Base-by-base conservation (phyloP, 495 filamentous ascomycete species). In the Glarea lozoyensis region DNA sequence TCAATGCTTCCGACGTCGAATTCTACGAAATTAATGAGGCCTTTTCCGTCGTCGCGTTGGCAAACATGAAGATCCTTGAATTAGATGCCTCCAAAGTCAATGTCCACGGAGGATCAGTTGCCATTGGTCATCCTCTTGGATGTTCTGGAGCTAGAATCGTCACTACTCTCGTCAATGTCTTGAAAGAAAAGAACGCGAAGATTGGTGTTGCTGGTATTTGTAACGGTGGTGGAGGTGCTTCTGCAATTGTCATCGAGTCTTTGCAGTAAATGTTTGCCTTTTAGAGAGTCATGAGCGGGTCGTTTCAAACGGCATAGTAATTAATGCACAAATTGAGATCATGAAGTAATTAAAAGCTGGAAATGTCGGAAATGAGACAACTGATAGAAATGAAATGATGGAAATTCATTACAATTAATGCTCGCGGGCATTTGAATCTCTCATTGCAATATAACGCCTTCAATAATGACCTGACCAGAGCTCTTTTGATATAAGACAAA, bases 11-110 rank as follows among this genome's bases (percentile, higher is more conserved):
- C 33, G 67, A 81, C 29, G 75, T 98, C 38, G 90, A 96, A 55
- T 90, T 80, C 50, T 97, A 90, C 56, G 92, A 98, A 73, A 95
- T 98, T 72, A 98, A 98, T 65, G 92, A 98, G 68, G 92, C 92
- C 4, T 98, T 98, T 73, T 88, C 83, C 32, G 92, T 98, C 18
- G 92, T 98, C 34, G 89, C 92, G 12, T 68, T 97, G 36, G 90
- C 92, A 44, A 98, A 98, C 66, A 75, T 94, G 67, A 94, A 96
- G 72, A 57, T 97, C 29, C 79, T 98, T 22, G 69, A 67, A 39
- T 59, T 98, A 35, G 66, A 70, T 37, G 78, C 85, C 50, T 84
- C 86, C 25, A 94, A 90, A 67, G 90, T 98, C 48, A 98, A 98
- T 65, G 70, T 95, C 17, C 89, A 93, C 53, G 92, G 92, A 48